Evolutionary conservation across 2,329 filamentous ascomycete species (phyloP), one percentile per base, ranked within the genome.

Genomic region (Aspergillus pseudoviridinutans): DNA sequence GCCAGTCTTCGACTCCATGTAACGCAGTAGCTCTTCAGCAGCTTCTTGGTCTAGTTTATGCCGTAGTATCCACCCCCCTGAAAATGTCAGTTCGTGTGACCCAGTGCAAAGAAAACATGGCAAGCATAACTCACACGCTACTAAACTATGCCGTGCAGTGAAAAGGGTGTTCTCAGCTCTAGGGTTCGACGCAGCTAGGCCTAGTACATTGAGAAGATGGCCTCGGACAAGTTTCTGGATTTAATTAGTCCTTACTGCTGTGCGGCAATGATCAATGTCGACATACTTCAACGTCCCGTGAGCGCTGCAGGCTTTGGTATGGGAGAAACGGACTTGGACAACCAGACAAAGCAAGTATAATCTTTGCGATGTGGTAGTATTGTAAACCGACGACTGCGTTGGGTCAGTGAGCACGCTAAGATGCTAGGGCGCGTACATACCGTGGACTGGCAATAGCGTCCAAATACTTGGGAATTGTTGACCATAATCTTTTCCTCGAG

Each of bases 351-450:
- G 61, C 61, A 9, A 68, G 56, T 4, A 72, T 63, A 28, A 71
- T 68, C 50, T 70, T 71, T 14, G 71, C 68, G 25, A 71, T 65
- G 50, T 74, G 66, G 44, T 69, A 74, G 54, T 74, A 74, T 54
- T 74, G 71, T 7, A 73, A 49, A 9, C 72, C 71, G 49, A 72
- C 63, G n/a, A 73, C 72, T 69, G 27, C 2, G 24, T 22, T 29
- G 10, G 35, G 54, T 49, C 5, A 50, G 53, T 27, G 7, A 22
- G 27, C 7, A 14, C 0, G 32, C 12, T 3, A 0, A 35, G 29
- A 12, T 3, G 2, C 1, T 4, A 28, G 27, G 24, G 8, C 3
- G 17, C 46, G 12, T 35, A 14, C 53, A 27, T 46, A 68, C 64
- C 66, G 58, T 72, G 71, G 12, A 71, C 68, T 10, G 71, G 66